Base-by-base conservation (phyloP, 2,329 filamentous ascomycete genomes). In the Huntiella bhutanensis region DNA sequence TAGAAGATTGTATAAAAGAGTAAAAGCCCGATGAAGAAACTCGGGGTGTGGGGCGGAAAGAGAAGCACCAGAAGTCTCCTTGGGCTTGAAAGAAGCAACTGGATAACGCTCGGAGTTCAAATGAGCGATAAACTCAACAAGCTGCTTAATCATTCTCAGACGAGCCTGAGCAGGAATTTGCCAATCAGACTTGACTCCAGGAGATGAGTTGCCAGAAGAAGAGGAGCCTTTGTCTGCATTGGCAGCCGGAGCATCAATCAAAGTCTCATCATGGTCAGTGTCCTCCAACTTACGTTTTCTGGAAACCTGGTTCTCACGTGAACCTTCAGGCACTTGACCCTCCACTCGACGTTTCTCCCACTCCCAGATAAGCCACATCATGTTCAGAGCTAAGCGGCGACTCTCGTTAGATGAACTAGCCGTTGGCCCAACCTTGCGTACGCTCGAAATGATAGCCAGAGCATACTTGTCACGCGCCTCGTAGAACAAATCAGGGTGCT, bases 101-200 rank as follows among this genome's bases (percentile, higher is more conserved):
- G 78, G 77, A 58, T 82, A 95, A 33, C 87, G 76, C 60, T 96
- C 91, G 8, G 35, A 37, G 13, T 82, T 80, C 16, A 95, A 69
- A 43, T 85, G 82, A 1, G 86, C 87, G 54, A 96, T 94, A 61
- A 96, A 96, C 51, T 91, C 83, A 28, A 96, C 82, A 32, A 98
- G 72, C 57, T 96, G 98, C 61, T 94, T 95, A 41, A 95, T 73
- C 66, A 98, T 80, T 60, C 85, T 80, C 38, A 78, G 72, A 15
- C 87, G 75, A 46, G 82, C 75, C 1, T 72, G 59, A 1, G 71
- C 59, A 6, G 81, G 74, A 19, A 88, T 77, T 51, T 73, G 68
- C 53, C 82, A 87, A 47, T 86, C 82, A 0, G 64, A 61, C 50
- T 69, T 69, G 7, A 16, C n/a, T 34, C 8, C n/a, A 59, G 45